Conservation (phyloP, 305 asterid species). For the Rubia peregrina region DNA sequence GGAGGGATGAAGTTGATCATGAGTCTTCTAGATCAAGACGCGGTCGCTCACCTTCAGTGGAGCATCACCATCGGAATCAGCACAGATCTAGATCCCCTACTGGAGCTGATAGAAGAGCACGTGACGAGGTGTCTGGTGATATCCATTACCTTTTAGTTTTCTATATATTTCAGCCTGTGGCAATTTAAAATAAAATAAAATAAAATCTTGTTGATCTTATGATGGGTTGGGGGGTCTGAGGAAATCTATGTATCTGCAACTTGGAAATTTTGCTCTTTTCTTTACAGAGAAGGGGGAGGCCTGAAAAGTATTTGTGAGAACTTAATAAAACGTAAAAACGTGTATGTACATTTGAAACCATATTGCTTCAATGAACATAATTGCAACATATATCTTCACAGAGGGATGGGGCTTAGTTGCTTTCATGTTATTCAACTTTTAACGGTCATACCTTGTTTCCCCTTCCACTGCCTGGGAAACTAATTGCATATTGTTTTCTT, state of each 20-base stretch:
- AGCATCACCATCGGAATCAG: constrained; percentile 46
- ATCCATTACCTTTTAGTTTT: constrained; percentile 32
- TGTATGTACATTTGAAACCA: not conserved
- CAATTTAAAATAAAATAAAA: too few species aligned
- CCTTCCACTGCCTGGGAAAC: not conserved
- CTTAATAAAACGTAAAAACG: not conserved
- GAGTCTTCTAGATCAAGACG: constrained; percentile 49
- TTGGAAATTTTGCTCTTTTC: not conserved
- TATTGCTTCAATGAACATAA: not conserved
- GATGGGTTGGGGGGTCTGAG: not conserved
- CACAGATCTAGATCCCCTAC: constrained; percentile 72
- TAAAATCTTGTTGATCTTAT: not conserved
- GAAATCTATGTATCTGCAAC: not conserved
- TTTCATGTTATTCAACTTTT: not conserved
- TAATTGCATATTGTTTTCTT: not conserved
- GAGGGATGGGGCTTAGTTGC: too few species aligned
- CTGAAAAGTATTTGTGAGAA: not conserved
- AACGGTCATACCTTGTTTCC: not conserved
- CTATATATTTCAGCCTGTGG: not conserved
- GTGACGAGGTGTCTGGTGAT: constrained; percentile 91
- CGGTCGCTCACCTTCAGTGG: constrained; percentile 42
- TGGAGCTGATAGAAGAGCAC: constrained; percentile 46
- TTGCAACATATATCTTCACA: not conserved
- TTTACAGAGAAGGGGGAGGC: not conserved
- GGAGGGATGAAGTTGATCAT: constrained; percentile 46